phyloP scores from a whole-genome alignment of 495 filamentous ascomycete species.

The Penicillium herquei region DNA sequence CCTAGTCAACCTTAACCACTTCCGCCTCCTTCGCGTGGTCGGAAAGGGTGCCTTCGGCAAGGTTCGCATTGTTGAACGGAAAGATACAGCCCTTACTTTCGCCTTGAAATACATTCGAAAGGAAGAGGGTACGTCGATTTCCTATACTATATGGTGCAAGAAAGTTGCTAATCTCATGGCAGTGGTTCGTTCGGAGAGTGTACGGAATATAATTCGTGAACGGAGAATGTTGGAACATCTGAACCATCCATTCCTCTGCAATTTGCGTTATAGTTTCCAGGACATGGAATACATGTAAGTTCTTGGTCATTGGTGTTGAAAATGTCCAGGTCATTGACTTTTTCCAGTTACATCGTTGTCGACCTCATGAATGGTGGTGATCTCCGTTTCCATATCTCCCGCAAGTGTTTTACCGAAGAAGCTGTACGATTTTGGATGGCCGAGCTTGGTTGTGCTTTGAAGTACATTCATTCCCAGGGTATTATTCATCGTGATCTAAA shows the following conservation, averaged over 20 bases:
- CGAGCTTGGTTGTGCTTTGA: constrained; percentile 86
- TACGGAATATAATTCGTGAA: constrained; percentile 96
- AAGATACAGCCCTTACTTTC: constrained; percentile 91
- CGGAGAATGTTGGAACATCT: constrained; percentile 96
- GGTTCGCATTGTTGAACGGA: constrained; percentile 95
- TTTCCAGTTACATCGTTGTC: constrained; percentile 85
- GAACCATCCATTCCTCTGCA: constrained; percentile 97
- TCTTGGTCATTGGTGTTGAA: not conserved
- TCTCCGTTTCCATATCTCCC: constrained; percentile 94
- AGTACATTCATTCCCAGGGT: constrained; percentile 86
- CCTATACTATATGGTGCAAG: not conserved
- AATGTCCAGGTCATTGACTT: constrained; percentile 19
- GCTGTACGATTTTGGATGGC: constrained; percentile 96
- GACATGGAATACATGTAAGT: constrained; percentile 97
- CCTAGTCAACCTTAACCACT: constrained; percentile 94
- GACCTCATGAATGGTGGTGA: constrained; percentile 99
- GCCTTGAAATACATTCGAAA: constrained; percentile 98
- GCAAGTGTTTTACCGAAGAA: constrained; percentile 97
- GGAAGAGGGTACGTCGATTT: constrained; percentile 77
- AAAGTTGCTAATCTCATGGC: constrained; percentile 2
- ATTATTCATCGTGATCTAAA: constrained; percentile 98
- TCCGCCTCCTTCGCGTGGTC: constrained; percentile 90
- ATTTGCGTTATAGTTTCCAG: constrained; percentile 97
- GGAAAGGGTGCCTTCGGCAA: constrained; percentile 98
- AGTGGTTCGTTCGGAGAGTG: constrained; percentile 97